Evolutionary conservation across 2,329 filamentous ascomycete species (phyloP).

Genomic region (Aspergillus vadensis): DNA sequence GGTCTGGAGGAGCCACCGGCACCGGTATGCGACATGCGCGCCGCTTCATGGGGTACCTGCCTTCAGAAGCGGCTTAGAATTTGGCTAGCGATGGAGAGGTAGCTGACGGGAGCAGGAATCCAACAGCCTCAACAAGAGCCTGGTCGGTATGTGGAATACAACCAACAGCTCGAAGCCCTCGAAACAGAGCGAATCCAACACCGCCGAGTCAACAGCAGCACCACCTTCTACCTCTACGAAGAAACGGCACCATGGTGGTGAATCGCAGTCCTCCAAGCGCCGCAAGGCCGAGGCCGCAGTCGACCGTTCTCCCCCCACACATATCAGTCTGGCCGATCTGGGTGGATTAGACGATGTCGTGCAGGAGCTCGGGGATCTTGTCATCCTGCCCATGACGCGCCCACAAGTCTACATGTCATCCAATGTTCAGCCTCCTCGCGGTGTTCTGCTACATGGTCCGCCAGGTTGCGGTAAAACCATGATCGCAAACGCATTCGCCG

Average conservation of each 20-base stretch:
- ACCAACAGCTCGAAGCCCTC: slow-evolving; percentile 41
- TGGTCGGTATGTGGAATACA: slow-evolving; percentile 62
- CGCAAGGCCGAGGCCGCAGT: slow-evolving; percentile 60
- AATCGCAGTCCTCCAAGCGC: slow-evolving; percentile 64
- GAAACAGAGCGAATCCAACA: slow-evolving; percentile 33
- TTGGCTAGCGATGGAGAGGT: not conserved
- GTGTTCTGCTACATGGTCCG: slow-evolving; percentile 78
- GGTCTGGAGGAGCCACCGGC: slow-evolving; percentile 46
- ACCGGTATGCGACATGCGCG: slow-evolving; percentile 27
- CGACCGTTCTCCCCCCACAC: slow-evolving; percentile 66
- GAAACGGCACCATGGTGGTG: slow-evolving; percentile 64
- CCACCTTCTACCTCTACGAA: slow-evolving; percentile 47
- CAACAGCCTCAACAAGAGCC: slow-evolving; percentile 68
- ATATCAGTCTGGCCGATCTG: slow-evolving; percentile 69
- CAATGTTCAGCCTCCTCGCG: slow-evolving; percentile 69
- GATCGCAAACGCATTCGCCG: slow-evolving; percentile 77
- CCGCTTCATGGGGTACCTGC: not conserved
- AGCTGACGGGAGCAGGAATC: slow-evolving; percentile 46
- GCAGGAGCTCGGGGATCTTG: slow-evolving; percentile 66
- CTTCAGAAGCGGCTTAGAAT: not conserved
- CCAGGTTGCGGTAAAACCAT: slow-evolving; percentile 86
- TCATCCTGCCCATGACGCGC: slow-evolving; percentile 71
- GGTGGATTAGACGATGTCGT: slow-evolving; percentile 76
- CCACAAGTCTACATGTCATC: slow-evolving; percentile 67
- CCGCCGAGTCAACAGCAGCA: slow-evolving; percentile 26